Conservation (phyloP, 164 flowering plant genomes). For the Stephania yunnanensis region DNA sequence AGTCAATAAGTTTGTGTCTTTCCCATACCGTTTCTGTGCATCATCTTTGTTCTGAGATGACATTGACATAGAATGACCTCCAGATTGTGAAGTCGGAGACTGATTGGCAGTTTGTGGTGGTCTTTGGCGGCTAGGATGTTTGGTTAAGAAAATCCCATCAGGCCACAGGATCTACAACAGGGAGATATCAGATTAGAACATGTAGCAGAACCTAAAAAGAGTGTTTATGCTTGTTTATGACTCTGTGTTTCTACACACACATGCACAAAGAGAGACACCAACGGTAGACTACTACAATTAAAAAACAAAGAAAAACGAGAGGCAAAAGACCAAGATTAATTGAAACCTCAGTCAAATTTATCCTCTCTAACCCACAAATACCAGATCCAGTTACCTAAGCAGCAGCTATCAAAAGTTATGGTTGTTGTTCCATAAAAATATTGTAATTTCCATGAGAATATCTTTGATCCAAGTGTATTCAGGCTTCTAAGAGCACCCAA, state of each 20-base stretch:
- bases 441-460: not conserved
- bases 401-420: not conserved
- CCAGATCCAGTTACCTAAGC: not conserved
- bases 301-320: not conserved
- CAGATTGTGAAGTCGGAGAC: conserved; percentile 30
- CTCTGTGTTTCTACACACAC: too few species aligned
- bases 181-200: conserved; percentile 11
- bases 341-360: not conserved
- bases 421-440: not conserved
- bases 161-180: conserved; percentile 91
- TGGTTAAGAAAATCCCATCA: conserved; percentile 93
- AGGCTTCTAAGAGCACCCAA: too few species aligned
- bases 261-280: not conserved
- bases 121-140: conserved; percentile 76
- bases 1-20: conserved; percentile 11
- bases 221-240: not conserved
- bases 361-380: not conserved
- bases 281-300: not conserved
- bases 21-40: conserved; percentile 17
- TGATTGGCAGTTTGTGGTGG: conserved; percentile 37
- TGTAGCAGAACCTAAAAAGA: not conserved
- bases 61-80: conserved; percentile 23
- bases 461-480: not conserved
- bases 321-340: not conserved
- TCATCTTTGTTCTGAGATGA: conserved; percentile 41